A percentile compares a stretch with the other conserved stretches of the same genome.
phyloP scores from a whole-genome alignment of 1,139 yeast genomes.

The Casaregolazyma lundiana region DNA sequence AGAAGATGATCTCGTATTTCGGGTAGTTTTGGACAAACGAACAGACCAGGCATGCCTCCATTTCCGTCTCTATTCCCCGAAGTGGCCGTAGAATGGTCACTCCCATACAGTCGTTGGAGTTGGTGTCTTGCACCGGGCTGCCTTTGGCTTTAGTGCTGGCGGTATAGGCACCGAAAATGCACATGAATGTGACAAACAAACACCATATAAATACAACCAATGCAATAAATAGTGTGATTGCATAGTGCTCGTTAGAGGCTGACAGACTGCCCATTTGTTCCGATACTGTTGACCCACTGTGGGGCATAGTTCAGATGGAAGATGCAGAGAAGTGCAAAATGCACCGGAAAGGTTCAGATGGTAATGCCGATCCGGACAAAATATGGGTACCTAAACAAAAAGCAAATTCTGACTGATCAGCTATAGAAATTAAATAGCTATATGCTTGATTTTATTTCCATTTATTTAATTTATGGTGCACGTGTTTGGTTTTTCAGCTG shows the following conservation, averaged over 20 bases:
- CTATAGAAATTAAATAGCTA: too few relatives aligned
- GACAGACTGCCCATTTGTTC: neutral
- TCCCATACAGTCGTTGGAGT: conserved; percentile 34
- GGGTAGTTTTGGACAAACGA: conserved; percentile 71
- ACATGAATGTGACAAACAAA: conserved; percentile 15
- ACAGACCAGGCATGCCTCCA: conserved; percentile 62
- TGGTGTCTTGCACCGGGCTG: neutral
- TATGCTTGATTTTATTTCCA: too few relatives aligned
- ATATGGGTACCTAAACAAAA: too few relatives aligned
- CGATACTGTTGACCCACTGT: neutral
- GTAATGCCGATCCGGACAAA: too few relatives aligned
- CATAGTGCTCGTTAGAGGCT: neutral
- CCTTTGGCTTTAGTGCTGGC: conserved; percentile 9
- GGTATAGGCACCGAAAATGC: conserved; percentile 14
- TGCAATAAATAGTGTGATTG: conserved; percentile 12
- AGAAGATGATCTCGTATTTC: conserved; percentile 65
- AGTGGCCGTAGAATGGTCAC: conserved; percentile 80
- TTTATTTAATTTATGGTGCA: too few relatives aligned
- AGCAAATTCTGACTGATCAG: too few relatives aligned
- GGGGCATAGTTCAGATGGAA: neutral
- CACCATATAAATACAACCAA: conserved; percentile 19
- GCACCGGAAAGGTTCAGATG: too few relatives aligned
- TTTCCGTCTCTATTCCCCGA: conserved; percentile 77
- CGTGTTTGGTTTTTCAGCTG: too few relatives aligned
- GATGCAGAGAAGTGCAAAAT: too few relatives aligned